phyloP scores from a whole-genome alignment of 2,329 filamentous ascomycete genomes.

The Aspergillus fischeri region DNA sequence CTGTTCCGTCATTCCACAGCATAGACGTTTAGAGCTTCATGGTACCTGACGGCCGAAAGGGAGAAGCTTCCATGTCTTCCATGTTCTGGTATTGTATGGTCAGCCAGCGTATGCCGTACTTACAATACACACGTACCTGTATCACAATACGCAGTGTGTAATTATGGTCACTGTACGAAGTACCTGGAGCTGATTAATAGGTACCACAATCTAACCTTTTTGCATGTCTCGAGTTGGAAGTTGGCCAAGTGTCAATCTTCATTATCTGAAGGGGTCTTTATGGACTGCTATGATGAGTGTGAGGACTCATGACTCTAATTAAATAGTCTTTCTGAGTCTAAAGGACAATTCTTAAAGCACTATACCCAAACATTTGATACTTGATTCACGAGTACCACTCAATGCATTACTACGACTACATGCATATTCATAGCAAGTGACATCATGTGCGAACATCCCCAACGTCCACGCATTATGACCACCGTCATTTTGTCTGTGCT shows the following conservation, averaged over 20 bases:
- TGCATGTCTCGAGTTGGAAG: slow-evolving; percentile 10
- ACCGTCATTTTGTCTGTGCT: neutral
- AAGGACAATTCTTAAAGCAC: neutral
- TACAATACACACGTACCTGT: neutral
- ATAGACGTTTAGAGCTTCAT: neutral
- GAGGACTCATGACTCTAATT: neutral
- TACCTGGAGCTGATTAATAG: neutral
- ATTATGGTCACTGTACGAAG: neutral
- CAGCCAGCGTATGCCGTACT: neutral
- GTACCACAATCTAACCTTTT: neutral
- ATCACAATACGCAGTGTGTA: neutral
- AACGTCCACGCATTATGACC: slow-evolving; percentile 7
- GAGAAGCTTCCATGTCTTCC: neutral
- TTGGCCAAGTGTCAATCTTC: slow-evolving; percentile 14
- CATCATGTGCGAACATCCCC: slow-evolving; percentile 9
- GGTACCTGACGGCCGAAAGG: neutral
- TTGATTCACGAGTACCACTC: neutral
- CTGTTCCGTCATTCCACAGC: neutral
- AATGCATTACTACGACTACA: neutral
- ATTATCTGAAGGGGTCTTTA: neutral
- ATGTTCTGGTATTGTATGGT: neutral
- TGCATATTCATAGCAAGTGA: neutral
- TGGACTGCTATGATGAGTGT: neutral
- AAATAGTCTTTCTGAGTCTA: neutral
- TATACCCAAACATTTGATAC: neutral